Base-by-base conservation (phyloP, 768 basidiomycete genomes). In the Pulveroboletus sp. region DNA sequence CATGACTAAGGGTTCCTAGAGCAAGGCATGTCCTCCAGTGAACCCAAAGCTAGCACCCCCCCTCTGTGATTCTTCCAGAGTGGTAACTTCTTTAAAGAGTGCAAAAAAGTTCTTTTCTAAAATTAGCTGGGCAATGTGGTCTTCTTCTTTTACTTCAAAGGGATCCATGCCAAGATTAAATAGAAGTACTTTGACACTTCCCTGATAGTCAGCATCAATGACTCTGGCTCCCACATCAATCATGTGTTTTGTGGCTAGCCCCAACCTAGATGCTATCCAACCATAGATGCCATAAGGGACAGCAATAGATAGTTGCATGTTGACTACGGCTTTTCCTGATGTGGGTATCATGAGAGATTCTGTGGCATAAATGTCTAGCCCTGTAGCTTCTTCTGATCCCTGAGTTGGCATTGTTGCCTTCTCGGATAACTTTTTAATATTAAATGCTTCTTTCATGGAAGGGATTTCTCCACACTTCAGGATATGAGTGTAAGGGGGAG, bases 131-230 rank as follows among this genome's bases (percentile, higher is more conserved):
- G 33, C 16, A 16, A 34, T 17, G 2, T 16, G 2, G n/a, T 34
- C 33, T 0, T 16, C 33, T 6, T 13, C 7, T 6, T 10, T 33
- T 11, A 33, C 16, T 6, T 13, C 13, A 6, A 34, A 34, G 2
- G 14, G 1, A 2, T 34, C 7, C 1, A 7, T 0, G 4, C 2
- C 0, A 6, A 2, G 14, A 10, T 34, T 34, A 5, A 34, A 4
- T 3, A 34, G 16, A 1, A 34, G 2, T 6, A 34, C n/a, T 3
- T 16, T 6, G 1, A 34, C 2, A 1, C 2, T 8, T 34, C 33
- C 33, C 6, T 6, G 10, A 6, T 34, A 34, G 5, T 34, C 5
- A 5, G 33, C 33, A 34, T 34, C 33, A 3, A 34, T 34, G 12
- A 34, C 33, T 17, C 33, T 16, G n/a, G 33, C 33, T 7, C 7